These are phyloP conservation scores for Macrophomina phaseolina DNA, from an alignment of 2,329 filamentous ascomycete genomes.

Conservation along the genomic window DNA sequence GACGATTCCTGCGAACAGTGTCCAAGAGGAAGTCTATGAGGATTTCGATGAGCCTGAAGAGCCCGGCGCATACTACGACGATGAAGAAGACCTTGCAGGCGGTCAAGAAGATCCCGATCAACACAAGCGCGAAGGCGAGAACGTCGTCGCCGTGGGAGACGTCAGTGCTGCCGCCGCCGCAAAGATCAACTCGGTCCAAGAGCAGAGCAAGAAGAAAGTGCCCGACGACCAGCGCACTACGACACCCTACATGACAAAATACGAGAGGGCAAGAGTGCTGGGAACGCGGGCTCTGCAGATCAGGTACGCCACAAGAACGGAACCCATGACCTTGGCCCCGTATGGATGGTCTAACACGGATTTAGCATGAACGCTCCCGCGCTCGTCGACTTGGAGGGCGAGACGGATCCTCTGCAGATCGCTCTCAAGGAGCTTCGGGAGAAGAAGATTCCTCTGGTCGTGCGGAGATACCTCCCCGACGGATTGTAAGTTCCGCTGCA, in stretches of 20 bases:
- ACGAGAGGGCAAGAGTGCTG: conserved; percentile 91
- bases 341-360: conserved; percentile 1
- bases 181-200: conserved; percentile 60
- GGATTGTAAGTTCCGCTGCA: conserved; percentile 73
- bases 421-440: conserved; percentile 96
- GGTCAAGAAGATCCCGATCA: conserved; percentile 43
- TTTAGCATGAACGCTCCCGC: conserved; percentile 95
- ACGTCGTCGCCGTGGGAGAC: conserved; percentile 57
- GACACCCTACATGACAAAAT: conserved; percentile 99
- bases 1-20: background rate
- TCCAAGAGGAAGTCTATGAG: conserved; percentile 25
- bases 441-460: conserved; percentile 97
- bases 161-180: conserved; percentile 50
- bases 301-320: conserved; percentile 65
- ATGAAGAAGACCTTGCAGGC: conserved; percentile 61
- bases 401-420: conserved; percentile 97
- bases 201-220: conserved; percentile 80
- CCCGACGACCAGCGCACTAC: conserved; percentile 86
- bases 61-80: conserved; percentile 69
- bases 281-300: conserved; percentile 95
- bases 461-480: conserved; percentile 93
- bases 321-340: background rate
- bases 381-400: conserved; percentile 93
- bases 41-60: conserved; percentile 62
- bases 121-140: conserved; percentile 30